Conservation (phyloP, 1,284 basidiomycete genomes). For the Sporisorium reilianum region DNA sequence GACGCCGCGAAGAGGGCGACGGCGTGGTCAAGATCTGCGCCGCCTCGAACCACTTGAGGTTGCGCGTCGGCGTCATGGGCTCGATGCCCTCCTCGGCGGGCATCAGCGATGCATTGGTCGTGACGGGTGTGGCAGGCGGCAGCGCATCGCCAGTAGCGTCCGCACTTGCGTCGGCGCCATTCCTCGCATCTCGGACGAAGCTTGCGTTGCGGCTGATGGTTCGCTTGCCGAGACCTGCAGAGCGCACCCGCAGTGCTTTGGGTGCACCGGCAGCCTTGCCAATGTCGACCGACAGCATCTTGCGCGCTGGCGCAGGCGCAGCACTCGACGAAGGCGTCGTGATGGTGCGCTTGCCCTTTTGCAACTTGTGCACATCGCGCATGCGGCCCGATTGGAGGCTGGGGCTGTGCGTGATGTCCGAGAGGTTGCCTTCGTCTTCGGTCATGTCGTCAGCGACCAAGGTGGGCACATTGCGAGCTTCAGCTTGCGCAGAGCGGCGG, state of each 20-base stretch:
- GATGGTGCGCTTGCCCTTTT: conserved; percentile 44
- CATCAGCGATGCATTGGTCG: conserved; percentile 10
- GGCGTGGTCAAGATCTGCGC: conserved; percentile 62
- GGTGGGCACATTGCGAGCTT: conserved; percentile 11
- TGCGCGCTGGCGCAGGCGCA: conserved; percentile 30
- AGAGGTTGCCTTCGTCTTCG: conserved; percentile 40
- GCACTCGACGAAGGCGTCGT: conserved; percentile 20
- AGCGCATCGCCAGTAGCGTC: conserved; percentile 13
- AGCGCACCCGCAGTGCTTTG: conserved; percentile 44
- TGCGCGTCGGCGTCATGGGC: conserved; percentile 67
- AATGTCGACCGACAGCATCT: conserved; percentile 44
- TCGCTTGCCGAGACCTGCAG: conserved; percentile 39
- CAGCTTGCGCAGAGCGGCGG: conserved; percentile 22
- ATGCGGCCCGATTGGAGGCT: conserved; percentile 43
- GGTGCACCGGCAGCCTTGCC: conserved; percentile 40
- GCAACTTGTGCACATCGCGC: conserved; percentile 36
- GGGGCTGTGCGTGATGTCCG: conserved; percentile 40
- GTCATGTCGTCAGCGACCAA: conserved; percentile 23
- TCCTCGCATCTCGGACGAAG: conserved; percentile 24
- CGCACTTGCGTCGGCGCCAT: conserved; percentile 2
- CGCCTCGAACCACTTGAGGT: conserved; percentile 67
- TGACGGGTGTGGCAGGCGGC: conserved; percentile 40
- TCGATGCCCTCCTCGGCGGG: conserved; percentile 21
- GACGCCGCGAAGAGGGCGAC: conserved; percentile 51
- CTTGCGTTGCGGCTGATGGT: conserved; percentile 46